Evolutionary conservation across 805 yeast species (phyloP), one percentile per base, ranked within the genome.

Genomic region (Candida glaebosa): DNA sequence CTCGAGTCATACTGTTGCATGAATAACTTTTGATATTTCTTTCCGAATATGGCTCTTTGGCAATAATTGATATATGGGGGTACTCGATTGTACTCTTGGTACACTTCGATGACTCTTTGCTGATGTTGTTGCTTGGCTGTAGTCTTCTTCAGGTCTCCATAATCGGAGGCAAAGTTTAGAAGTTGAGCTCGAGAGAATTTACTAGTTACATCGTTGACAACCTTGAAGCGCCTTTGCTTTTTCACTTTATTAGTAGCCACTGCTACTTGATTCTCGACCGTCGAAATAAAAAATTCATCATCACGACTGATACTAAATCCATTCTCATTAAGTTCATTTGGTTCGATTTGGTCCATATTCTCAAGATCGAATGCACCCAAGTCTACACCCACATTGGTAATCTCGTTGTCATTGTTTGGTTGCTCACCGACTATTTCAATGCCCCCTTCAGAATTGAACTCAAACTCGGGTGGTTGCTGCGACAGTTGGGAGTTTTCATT

Each of bases 361-460:
- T 12, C 16, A 15, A 36, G 19, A 16, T 39, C 15, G 9, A 32
- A 20, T 12, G 20, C 28, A n/a, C 30, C 45, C 3, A 41, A 5
- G 18, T 32, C 42, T 15, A 37, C 33, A 34, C 22, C 26, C n/a
- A 34, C 15, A 34, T 33, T 14, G 2, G 37, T 42, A 19, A 32
- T 40, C 4, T 36, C 37, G 7, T 18, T 26, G 15, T 17, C 35
- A n/a, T n/a, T 17, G 15, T 18, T n/a, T 31, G 22, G 10, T 12
- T 19, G 12, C n/a, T 28, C 5, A 28, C 14, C 31, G 14, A 12
- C 14, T 10, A 8, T 9, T 31, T 18, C 22, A 20, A 31, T 15
- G 14, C 31, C 26, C 24, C 41, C 44, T 3, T 37, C 38, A 6
- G 18, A 3, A 41, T 41, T 20, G 18, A 38, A 33, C 16, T 28